Conservation (phyloP, 352 stramenopile species). For the Aphanomyces astaci region DNA sequence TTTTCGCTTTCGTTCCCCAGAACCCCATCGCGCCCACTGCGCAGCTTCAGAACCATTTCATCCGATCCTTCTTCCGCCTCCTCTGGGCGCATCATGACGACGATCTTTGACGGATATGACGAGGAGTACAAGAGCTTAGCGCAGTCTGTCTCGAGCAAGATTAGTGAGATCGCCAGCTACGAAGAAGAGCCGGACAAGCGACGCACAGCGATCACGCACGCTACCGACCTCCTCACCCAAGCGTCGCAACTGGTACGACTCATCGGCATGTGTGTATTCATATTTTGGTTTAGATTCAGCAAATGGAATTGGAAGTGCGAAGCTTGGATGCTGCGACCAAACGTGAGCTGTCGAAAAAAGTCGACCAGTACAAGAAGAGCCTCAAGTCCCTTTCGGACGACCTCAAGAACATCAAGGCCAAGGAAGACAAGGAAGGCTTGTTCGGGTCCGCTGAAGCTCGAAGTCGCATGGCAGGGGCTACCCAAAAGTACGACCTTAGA, state of each 20-base stretch:
- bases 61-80: background rate
- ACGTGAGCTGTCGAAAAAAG: conserved; percentile 82
- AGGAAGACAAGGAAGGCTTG: conserved; percentile 74
- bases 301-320: conserved; percentile 84
- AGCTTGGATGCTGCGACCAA: conserved; percentile 69
- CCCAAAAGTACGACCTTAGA: conserved; percentile 53
- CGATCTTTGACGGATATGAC: conserved; percentile 84
- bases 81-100: conserved; percentile 49
- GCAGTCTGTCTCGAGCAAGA: conserved; percentile 83
- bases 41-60: background rate
- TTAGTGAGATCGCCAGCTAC: conserved; percentile 80
- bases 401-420: conserved; percentile 73
- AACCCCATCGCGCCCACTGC: background rate
- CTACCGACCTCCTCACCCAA: conserved; percentile 71
- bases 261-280: background rate
- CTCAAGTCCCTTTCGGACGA: conserved; percentile 71
- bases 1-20: conserved; percentile 8
- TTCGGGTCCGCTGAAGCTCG: conserved; percentile 70
- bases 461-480: conserved; percentile 68
- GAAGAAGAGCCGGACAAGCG: conserved; percentile 83
- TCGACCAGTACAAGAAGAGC: conserved; percentile 86
- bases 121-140: conserved; percentile 79
- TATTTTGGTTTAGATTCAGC: conserved; percentile 49
- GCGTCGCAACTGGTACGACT: conserved; percentile 65
- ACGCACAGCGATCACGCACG: conserved; percentile 73